phyloP scores from a whole-genome alignment of 768 basidiomycete genomes.

The Lactifluus subvellereus region DNA sequence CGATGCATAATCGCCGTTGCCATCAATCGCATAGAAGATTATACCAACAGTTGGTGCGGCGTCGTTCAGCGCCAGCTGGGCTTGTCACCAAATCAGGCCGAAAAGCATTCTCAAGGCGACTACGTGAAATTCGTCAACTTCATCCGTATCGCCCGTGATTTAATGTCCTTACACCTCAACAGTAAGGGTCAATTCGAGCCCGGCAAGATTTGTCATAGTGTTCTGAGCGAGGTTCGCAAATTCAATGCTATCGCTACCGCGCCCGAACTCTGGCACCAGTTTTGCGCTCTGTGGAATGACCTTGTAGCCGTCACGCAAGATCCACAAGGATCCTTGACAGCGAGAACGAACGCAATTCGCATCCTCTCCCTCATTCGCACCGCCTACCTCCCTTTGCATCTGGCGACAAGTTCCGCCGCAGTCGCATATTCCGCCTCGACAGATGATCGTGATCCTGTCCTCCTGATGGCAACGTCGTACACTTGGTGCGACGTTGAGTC shows the following conservation, averaged over 20 bases:
- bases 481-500: too few relatives aligned
- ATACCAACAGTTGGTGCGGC: not conserved
- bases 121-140: not conserved
- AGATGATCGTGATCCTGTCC: too few relatives aligned
- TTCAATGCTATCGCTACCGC: not conserved
- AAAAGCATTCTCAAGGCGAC: not conserved
- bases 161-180: not conserved
- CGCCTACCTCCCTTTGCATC: not conserved
- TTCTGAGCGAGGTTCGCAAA: not conserved
- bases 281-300: conserved; percentile 12
- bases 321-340: not conserved
- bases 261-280: not conserved
- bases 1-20: conserved; percentile 8
- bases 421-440: too few relatives aligned
- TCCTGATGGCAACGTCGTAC: too few relatives aligned
- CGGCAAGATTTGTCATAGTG: not conserved
- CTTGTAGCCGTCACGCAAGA: not conserved
- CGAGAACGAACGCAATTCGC: conserved; percentile 3
- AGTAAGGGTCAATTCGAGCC: not conserved
- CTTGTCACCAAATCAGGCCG: not conserved
- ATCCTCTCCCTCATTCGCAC: conserved; percentile 1
- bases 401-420: too few relatives aligned
- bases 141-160: not conserved
- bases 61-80: not conserved
- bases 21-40: not conserved